A percentile compares a stretch with the other conserved stretches of the same genome.
Evolutionary conservation across 2,329 filamentous ascomycete species (phyloP).

Genomic region (Ceratocystis destructans): DNA sequence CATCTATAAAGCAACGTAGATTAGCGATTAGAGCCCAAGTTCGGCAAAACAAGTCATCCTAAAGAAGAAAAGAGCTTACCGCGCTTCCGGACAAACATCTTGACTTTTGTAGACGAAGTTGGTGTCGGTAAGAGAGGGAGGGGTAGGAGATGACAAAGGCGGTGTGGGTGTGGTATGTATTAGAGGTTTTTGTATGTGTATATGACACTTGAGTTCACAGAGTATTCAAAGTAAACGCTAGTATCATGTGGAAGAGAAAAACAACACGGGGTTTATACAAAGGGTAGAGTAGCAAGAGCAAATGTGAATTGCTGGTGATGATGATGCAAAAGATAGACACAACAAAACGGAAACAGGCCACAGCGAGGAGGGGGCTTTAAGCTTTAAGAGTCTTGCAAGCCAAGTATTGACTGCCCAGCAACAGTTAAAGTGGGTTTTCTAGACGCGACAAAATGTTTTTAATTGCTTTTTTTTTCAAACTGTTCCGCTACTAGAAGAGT

Average conservation of each 20-base stretch:
- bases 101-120: slow-evolving; percentile 23
- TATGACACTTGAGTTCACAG: no score
- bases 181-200: no score
- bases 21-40: slow-evolving; percentile 7
- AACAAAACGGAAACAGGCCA: not conserved
- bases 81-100: slow-evolving; percentile 51
- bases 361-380: slow-evolving; percentile 1
- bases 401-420: not conserved
- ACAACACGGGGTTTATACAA: no score
- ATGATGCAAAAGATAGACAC: not conserved
- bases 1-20: slow-evolving; percentile 50
- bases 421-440: not conserved
- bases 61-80: slow-evolving; percentile 33
- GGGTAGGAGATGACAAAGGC: not conserved
- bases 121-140: slow-evolving; percentile 20
- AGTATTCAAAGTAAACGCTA: no score
- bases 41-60: not conserved
- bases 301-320: slow-evolving; percentile 20
- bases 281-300: not conserved
- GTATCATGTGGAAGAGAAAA: no score
- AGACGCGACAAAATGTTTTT: not conserved
- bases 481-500: not conserved
- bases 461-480: not conserved
- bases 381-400: not conserved
- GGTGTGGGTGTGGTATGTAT: not conserved